phyloP scores from a whole-genome alignment of 176 grass and related monocot genomes.

The Cenchrus fungigraminus region DNA sequence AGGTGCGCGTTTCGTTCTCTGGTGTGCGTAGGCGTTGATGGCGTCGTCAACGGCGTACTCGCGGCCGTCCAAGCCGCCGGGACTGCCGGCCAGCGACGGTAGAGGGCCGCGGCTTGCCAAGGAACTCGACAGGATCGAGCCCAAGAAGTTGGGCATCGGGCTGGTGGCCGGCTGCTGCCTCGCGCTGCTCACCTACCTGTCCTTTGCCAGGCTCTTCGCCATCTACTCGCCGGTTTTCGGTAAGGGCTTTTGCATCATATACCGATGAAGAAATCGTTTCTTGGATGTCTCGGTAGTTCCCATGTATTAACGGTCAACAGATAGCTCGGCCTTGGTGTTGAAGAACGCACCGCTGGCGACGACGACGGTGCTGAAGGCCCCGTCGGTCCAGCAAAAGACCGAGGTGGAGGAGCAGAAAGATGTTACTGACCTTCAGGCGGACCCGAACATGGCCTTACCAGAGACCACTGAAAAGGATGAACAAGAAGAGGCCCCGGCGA shows the following conservation, averaged over 20 bases:
- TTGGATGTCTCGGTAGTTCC: background rate
- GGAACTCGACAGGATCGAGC: conserved; percentile 61
- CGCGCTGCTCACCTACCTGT: conserved; percentile 54
- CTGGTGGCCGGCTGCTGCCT: conserved; percentile 59
- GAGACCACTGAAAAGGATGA: background rate
- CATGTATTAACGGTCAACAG: background rate
- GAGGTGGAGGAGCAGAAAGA: background rate
- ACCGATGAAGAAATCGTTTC: background rate
- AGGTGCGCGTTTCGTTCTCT: background rate
- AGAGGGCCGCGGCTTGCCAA: conserved; percentile 51
- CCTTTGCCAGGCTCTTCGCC: conserved; percentile 54
- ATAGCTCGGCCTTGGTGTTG: conserved; percentile 51
- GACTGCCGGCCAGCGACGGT: conserved; percentile 22
- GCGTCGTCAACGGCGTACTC: conserved; percentile 65
- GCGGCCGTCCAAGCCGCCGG: conserved; percentile 49
- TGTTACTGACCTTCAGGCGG: background rate
- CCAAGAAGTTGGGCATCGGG: conserved; percentile 60
- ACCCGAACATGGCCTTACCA: conserved; percentile 19
- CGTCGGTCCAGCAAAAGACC: conserved; percentile 11
- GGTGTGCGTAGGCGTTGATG: conserved; percentile 25
- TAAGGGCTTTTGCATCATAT: background rate
- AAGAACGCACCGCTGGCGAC: conserved; percentile 18
- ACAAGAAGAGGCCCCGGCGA: background rate
- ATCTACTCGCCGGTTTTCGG: conserved; percentile 61
- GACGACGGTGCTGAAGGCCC: background rate